These are phyloP conservation scores for Poterioochromonas sp. DNA, from an alignment of 352 stramenopile species.

Conservation along the genomic window DNA sequence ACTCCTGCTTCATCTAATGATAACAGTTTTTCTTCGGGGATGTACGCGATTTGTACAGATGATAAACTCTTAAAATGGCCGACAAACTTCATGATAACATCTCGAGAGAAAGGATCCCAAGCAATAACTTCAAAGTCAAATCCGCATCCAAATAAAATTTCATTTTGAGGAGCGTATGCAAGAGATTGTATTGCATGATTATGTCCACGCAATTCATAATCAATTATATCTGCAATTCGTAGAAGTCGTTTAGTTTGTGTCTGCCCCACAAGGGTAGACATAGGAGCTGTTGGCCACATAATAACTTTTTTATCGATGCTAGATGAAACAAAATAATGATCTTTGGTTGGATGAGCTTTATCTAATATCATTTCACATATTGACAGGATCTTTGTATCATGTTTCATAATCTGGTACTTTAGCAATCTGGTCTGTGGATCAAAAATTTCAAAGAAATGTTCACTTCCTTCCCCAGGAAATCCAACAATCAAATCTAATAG, in stretches of 20 bases:
- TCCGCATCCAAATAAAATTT: slow-evolving; percentile 7
- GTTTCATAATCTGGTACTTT: slow-evolving; percentile 8
- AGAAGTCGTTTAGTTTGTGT: background rate
- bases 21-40: background rate
- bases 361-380: slow-evolving; percentile 5
- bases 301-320: slow-evolving; percentile 8
- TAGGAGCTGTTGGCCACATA: background rate
- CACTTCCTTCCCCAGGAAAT: background rate
- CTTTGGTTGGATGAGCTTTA: background rate
- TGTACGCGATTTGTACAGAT: background rate
- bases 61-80: background rate
- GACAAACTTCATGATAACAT: background rate
- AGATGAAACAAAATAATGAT: background rate
- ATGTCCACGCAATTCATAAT: slow-evolving; percentile 6
- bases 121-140: slow-evolving; percentile 27
- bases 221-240: background rate
- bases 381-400: background rate
- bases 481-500: background rate
- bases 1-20: slow-evolving; percentile 17
- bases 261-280: background rate
- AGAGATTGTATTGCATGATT: slow-evolving; percentile 15
- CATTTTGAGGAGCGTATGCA: background rate
- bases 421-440: background rate
- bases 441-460: background rate
- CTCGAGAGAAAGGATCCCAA: slow-evolving; percentile 21